Base-by-base conservation (phyloP, 2,329 filamentous ascomycete genomes). In the Myriosclerotinia duriaeana region DNA sequence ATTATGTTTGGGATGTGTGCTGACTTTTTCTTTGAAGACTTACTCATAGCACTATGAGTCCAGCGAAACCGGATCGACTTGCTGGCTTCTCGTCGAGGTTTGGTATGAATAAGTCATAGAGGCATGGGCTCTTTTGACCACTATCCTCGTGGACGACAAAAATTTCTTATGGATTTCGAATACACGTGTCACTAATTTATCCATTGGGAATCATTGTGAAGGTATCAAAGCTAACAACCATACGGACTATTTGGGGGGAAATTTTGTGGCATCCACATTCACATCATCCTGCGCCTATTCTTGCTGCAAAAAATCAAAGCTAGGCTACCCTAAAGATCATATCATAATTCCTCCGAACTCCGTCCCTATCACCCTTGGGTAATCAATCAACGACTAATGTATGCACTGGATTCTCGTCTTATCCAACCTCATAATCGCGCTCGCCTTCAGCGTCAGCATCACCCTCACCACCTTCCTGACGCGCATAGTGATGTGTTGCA, bases 11-110 rank as follows among this genome's bases (percentile, higher is more conserved):
- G 30, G 8, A 22, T 44, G 3, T 30, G 14, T 58, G 34, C 63
- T 52, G 58, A 59, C 48, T 44, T n/a, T 44, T 38, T 3, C 15
- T 30, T 22, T 17, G 6, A 48, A 90, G 88, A 74, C 83, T 92
- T 69, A 90, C 88, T 22, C 82, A 86, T 56, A 83, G 85, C 2
- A 81, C 89, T 12, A 85, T 87, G 72, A 84, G 81, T 67, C 81
- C 87, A 17, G 81, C 79, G 64, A 85, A 85, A 72, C 81, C 82
- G 42, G 85, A 89, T 58, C 89, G 89, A 53, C 85, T 92, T 68
- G 83, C 86, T 60, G 89, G 89, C 68, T 85, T 92, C 73, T 90
- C 89, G n/a, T 90, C 88, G 42, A 84, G 90, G 69, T 92, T 92
- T 74, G 89, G 89, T 59, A 87, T 89, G 79, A 84, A 83, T 22